A percentile compares a stretch with the other conserved stretches of the same genome.
Evolutionary conservation across 2,329 filamentous ascomycete genomes (phyloP).

Genomic region (Macrophomina phaseolina): DNA sequence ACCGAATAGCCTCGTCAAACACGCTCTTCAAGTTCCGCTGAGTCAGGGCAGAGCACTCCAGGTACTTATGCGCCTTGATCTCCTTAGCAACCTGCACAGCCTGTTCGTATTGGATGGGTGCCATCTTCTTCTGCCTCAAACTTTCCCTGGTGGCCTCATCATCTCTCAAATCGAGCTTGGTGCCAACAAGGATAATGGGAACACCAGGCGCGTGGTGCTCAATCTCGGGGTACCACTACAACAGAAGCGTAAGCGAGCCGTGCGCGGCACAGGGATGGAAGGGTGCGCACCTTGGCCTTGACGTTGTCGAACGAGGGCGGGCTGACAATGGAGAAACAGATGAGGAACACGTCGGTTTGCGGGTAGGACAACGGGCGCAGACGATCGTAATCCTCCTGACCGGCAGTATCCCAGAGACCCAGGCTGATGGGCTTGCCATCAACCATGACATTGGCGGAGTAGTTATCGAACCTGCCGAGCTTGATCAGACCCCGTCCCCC

Average conservation of each 20-base stretch:
- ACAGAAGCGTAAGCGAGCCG: constrained; percentile 33
- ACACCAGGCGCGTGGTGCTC: constrained; percentile 95
- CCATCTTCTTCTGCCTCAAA: constrained; percentile 90
- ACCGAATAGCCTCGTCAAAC: constrained; percentile 98
- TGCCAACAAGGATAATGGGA: constrained; percentile 95
- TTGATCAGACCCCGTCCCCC: constrained; percentile 27
- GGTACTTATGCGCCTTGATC: constrained; percentile 94
- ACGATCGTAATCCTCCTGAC: constrained; percentile 97
- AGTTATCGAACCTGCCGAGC: constrained; percentile 85
- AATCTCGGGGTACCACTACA: constrained; percentile 95
- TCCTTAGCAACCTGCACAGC: constrained; percentile 88
- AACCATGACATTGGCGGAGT: constrained; percentile 98
- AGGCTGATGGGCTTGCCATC: constrained; percentile 97
- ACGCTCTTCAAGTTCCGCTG: constrained; percentile 98
- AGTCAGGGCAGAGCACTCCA: constrained; percentile 96
- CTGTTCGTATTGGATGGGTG: constrained; percentile 94
- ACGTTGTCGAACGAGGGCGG: constrained; percentile 99
- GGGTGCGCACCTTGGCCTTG: constrained; percentile 81
- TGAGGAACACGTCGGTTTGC: constrained; percentile 97
- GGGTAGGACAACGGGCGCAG: constrained; percentile 95
- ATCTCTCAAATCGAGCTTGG: constrained; percentile 94
- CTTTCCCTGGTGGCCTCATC: constrained; percentile 81
- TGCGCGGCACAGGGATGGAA: constrained; percentile 20
- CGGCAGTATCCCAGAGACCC: constrained; percentile 97
- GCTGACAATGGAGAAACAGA: constrained; percentile 98